These are phyloP conservation scores for Pseudopyricularia javanii DNA, from an alignment of 2,329 filamentous ascomycete species.

Conservation along the genomic window DNA sequence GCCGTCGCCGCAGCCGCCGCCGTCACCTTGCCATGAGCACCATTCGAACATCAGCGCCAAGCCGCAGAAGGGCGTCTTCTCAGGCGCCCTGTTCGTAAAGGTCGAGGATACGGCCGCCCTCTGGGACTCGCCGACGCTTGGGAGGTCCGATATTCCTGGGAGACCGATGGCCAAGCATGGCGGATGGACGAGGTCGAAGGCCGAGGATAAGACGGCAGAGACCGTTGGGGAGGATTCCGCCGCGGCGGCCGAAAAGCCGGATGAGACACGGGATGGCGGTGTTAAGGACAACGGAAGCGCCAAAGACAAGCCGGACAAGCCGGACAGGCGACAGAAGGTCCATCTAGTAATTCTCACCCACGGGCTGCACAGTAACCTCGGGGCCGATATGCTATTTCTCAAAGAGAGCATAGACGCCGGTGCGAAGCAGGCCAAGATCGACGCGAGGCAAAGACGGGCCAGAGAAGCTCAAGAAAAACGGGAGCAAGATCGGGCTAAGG, in stretches of 20 bases:
- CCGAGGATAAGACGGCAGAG: constrained; percentile 5
- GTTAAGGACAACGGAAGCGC: constrained; percentile 9
- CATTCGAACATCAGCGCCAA: constrained; percentile 40
- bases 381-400: constrained; percentile 90
- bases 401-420: constrained; percentile 94
- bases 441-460: constrained; percentile 49
- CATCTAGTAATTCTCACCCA: constrained; percentile 91
- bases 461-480: constrained; percentile 30
- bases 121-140: constrained; percentile 82
- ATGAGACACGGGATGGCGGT: background rate
- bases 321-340: constrained; percentile 44
- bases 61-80: constrained; percentile 62
- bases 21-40: constrained; percentile 44
- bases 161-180: background rate
- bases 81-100: constrained; percentile 62
- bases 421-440: constrained; percentile 59
- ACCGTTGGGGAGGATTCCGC: background rate
- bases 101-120: constrained; percentile 81
- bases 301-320: constrained; percentile 6
- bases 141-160: constrained; percentile 29
- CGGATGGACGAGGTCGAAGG: constrained; percentile 3
- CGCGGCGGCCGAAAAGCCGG: constrained; percentile 1
- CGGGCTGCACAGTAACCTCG: constrained; percentile 88
- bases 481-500: constrained; percentile 17
- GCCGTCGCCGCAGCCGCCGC: constrained; percentile 19